A percentile compares a stretch with the other conserved stretches of the same genome.
phyloP scores from a whole-genome alignment of 495 filamentous ascomycete species.

The Aspergillus nanangensis region DNA sequence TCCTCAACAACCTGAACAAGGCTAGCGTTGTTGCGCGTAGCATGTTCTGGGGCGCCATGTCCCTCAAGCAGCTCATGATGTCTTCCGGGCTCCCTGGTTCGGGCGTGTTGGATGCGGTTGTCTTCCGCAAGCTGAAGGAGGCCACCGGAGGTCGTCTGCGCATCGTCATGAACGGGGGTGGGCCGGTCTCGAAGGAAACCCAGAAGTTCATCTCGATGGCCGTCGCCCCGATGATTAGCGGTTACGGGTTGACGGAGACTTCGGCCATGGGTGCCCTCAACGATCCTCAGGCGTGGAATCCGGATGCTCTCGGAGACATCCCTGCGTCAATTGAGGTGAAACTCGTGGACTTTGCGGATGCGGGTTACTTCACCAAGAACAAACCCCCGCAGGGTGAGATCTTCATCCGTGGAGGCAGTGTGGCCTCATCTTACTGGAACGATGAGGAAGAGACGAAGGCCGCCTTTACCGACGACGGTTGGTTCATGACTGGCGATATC shows the following conservation, averaged over 20 bases:
- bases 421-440: slow-evolving; percentile 71
- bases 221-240: slow-evolving; percentile 82
- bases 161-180: slow-evolving; percentile 82
- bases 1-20: slow-evolving; percentile 78
- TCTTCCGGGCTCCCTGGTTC: slow-evolving; percentile 69
- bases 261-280: slow-evolving; percentile 89
- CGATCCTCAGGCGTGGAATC: slow-evolving; percentile 87
- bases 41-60: slow-evolving; percentile 89
- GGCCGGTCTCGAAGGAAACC: slow-evolving; percentile 80
- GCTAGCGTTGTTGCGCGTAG: slow-evolving; percentile 68
- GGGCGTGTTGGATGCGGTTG: slow-evolving; percentile 63
- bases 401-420: slow-evolving; percentile 79
- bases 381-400: slow-evolving; percentile 93
- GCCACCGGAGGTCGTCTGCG: slow-evolving; percentile 80
- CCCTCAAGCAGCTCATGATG: slow-evolving; percentile 78
- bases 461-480: slow-evolving; percentile 70
- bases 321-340: slow-evolving; percentile 85
- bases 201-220: slow-evolving; percentile 86
- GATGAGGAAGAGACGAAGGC: slow-evolving; percentile 81
- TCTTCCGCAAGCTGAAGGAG: slow-evolving; percentile 90
- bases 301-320: slow-evolving; percentile 73
- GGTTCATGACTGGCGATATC: slow-evolving; percentile 96
- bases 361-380: slow-evolving; percentile 83
- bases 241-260: slow-evolving; percentile 97
- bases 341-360: slow-evolving; percentile 92